Evolutionary conservation across 257 asterid species (phyloP).

Genomic region (Solanum chiquidenum): DNA sequence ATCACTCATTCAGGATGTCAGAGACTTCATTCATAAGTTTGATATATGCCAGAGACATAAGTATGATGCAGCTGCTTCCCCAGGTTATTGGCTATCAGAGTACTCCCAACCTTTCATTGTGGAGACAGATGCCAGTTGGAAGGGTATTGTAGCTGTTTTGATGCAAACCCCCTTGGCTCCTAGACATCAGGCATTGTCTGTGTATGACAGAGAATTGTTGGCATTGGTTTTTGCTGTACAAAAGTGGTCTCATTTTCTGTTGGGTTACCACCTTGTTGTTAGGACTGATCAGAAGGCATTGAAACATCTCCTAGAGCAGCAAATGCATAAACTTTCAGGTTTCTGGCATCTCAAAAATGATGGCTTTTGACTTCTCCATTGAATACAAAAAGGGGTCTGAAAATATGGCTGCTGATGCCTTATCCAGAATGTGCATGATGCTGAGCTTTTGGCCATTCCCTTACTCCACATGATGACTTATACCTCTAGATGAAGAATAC

Average conservation of each 20-base stretch:
- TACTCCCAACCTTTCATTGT: too few relatives aligned
- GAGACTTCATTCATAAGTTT: background rate
- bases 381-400: background rate
- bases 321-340: background rate
- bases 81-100: background rate
- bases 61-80: background rate
- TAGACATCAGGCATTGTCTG: too few relatives aligned
- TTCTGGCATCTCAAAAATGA: background rate
- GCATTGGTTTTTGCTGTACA: too few relatives aligned
- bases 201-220: too few relatives aligned
- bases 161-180: too few relatives aligned
- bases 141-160: too few relatives aligned
- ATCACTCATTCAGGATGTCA: too few relatives aligned
- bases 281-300: background rate
- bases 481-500: too few relatives aligned
- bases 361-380: background rate
- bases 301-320: background rate
- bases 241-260: too few relatives aligned
- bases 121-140: too few relatives aligned
- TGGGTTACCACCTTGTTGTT: background rate
- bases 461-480: too few relatives aligned
- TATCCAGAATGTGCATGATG: background rate
- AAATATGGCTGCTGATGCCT: background rate
- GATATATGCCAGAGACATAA: background rate
- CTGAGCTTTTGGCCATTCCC: background rate